phyloP scores from a whole-genome alignment of 768 basidiomycete genomes.

The Paxillus involutus region DNA sequence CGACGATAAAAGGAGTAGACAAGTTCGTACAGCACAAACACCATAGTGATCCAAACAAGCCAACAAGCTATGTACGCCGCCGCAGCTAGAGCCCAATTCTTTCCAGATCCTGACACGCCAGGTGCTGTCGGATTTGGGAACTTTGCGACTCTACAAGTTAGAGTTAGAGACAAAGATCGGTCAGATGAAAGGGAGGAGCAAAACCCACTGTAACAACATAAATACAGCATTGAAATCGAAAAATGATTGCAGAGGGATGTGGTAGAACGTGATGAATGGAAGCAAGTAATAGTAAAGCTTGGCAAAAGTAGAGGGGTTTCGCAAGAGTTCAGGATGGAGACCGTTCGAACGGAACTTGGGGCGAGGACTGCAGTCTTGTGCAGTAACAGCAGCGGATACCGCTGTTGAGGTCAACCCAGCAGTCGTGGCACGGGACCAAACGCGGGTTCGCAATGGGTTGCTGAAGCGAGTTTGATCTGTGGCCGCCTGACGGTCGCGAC shows the following conservation, averaged over 20 bases:
- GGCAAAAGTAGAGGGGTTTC: constrained; percentile 54
- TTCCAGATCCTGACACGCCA: constrained; percentile 68
- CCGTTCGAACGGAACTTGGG: constrained; percentile 69
- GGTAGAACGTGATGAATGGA: constrained; percentile 70
- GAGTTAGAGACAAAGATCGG: constrained; percentile 11
- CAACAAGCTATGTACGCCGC: constrained; percentile 85
- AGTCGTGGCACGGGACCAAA: constrained; percentile 60
- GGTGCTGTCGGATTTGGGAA: constrained; percentile 69
- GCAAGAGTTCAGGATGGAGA: constrained; percentile 67
- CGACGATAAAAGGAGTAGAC: constrained; percentile 72
- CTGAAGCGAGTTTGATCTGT: constrained; percentile 50
- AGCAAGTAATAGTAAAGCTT: constrained; percentile 67
- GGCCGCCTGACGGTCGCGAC: constrained; percentile 45
- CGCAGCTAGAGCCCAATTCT: constrained; percentile 79
- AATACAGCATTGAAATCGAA: constrained; percentile 90
- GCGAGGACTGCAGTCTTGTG: constrained; percentile 39
- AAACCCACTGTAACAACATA: constrained; percentile 77
- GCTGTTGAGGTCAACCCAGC: constrained; percentile 43
- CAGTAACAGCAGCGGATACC: constrained; percentile 37
- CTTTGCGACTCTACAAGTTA: constrained; percentile 59
- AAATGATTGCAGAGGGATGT: constrained; percentile 76
- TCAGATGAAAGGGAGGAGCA: background rate
- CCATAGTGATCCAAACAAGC: constrained; percentile 68
- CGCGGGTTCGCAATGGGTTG: constrained; percentile 43
- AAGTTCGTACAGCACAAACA: constrained; percentile 76